A percentile compares a stretch with the other conserved stretches of the same genome.
Evolutionary conservation across 352 stramenopile species (phyloP).

Genomic region (Pythium pectinolyticum): DNA sequence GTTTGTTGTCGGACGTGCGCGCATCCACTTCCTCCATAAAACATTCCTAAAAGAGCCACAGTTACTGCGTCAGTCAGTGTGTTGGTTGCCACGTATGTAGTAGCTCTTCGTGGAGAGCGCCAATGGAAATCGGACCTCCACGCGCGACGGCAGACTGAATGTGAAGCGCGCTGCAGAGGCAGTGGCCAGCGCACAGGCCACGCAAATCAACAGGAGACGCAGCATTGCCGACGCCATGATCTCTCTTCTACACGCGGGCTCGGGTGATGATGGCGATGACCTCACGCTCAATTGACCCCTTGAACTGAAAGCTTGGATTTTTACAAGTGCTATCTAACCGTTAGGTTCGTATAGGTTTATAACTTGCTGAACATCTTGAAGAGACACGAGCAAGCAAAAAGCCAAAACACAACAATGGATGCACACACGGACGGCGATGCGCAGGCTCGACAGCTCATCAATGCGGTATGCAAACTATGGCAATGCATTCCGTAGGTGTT

Average conservation of each 20-base stretch:
- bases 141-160: slow-evolving; percentile 28
- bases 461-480: background rate
- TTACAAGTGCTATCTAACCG: background rate
- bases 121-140: slow-evolving; percentile 12
- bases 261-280: background rate
- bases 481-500: background rate
- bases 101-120: background rate
- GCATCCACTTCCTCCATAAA: slow-evolving; percentile 35
- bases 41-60: slow-evolving; percentile 25
- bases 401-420: background rate
- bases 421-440: background rate
- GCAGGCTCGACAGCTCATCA: background rate
- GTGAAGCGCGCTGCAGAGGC: slow-evolving; percentile 26
- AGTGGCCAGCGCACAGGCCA: background rate
- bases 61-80: background rate
- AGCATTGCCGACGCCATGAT: slow-evolving; percentile 22
- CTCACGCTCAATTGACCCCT: slow-evolving; percentile 3
- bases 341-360: background rate
- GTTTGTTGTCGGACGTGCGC: slow-evolving; percentile 33
- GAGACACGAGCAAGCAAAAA: background rate
- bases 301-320: background rate
- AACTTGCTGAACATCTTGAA: slow-evolving; percentile 8
- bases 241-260: slow-evolving; percentile 4
- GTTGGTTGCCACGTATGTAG: too few relatives aligned
- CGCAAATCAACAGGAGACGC: slow-evolving; percentile 20